Percentiles rank a stretch among this genome's conserved stretches.
phyloP scores from a whole-genome alignment of 2,329 filamentous ascomycete species.

The Aureobasidium sp. region DNA sequence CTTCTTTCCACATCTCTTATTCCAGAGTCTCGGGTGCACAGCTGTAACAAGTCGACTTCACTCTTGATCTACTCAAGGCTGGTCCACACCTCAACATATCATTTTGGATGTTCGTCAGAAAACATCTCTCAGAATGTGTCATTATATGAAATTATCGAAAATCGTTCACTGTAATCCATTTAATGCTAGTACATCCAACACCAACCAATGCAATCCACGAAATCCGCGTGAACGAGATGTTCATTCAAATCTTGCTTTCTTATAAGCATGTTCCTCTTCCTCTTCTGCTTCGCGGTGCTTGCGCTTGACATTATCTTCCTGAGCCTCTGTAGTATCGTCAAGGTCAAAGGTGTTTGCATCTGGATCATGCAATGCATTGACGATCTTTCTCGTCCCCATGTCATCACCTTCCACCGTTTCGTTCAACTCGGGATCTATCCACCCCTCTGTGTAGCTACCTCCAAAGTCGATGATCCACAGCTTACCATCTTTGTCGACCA shows the following conservation, averaged over 20 bases:
- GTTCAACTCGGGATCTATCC: neutral
- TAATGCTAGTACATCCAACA: neutral
- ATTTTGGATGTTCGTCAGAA: too few species aligned
- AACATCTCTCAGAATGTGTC: too few species aligned
- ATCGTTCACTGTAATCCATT: neutral
- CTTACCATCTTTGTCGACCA: conserved; percentile 21
- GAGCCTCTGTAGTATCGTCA: conserved; percentile 15
- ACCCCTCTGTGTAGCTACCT: conserved; percentile 3
- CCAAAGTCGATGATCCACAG: conserved; percentile 11
- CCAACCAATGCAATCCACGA: neutral
- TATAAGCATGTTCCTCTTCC: neutral
- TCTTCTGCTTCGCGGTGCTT: neutral
- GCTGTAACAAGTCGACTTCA: neutral
- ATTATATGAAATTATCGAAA: neutral
- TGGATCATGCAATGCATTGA: conserved; percentile 25
- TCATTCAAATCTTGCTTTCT: conserved; percentile 1
- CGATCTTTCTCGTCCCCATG: conserved; percentile 24
- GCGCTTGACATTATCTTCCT: neutral
- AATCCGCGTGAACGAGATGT: too few species aligned
- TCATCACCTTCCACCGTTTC: conserved; percentile 13
- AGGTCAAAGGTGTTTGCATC: conserved; percentile 20
- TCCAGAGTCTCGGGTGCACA: neutral
- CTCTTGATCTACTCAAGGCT: neutral
- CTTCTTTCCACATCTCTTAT: neutral
- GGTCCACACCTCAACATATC: too few species aligned